These are phyloP conservation scores for Geum urbanum DNA, from an alignment of 306 rosid species.

Conservation along the genomic window DNA sequence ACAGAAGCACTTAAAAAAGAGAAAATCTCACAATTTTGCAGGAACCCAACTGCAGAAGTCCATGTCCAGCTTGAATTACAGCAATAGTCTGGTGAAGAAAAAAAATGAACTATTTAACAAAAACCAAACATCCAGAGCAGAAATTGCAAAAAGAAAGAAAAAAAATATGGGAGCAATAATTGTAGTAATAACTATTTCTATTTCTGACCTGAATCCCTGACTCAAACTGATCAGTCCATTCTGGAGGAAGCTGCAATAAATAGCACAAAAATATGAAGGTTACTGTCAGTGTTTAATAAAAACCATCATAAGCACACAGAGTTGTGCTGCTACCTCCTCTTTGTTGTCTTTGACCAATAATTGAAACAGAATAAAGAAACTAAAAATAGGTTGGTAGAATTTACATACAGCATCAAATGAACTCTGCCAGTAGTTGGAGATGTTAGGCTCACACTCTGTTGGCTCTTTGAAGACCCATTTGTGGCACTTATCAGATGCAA, in stretches of 20 bases:
- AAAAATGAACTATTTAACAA: slow-evolving; percentile 5
- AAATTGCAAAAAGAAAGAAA: slow-evolving; percentile 6
- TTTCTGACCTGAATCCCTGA: slow-evolving; percentile 94
- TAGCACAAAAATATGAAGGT: slow-evolving; percentile 36
- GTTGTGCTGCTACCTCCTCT: background rate
- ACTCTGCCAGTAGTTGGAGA: slow-evolving; percentile 99
- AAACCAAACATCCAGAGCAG: background rate
- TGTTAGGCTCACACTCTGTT: slow-evolving; percentile 89
- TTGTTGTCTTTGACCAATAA: background rate
- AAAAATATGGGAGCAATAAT: background rate
- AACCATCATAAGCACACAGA: slow-evolving; percentile 13
- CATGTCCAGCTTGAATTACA: slow-evolving; percentile 99
- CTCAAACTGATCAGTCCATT: slow-evolving; percentile 97
- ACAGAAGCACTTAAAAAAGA: background rate
- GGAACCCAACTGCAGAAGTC: slow-evolving; percentile 97
- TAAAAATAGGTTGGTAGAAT: background rate
- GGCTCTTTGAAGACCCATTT: slow-evolving; percentile 99
- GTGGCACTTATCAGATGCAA: slow-evolving; percentile 99
- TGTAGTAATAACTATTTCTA: slow-evolving; percentile 22
- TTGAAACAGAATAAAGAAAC: background rate
- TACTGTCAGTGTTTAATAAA: slow-evolving; percentile 34
- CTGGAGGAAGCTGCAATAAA: slow-evolving; percentile 93
- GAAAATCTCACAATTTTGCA: slow-evolving; percentile 84
- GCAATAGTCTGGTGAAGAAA: slow-evolving; percentile 75
- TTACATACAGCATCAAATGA: slow-evolving; percentile 94